Conservation (phyloP, 2,329 filamentous ascomycete species). For the Furcasterigmium sp. region DNA sequence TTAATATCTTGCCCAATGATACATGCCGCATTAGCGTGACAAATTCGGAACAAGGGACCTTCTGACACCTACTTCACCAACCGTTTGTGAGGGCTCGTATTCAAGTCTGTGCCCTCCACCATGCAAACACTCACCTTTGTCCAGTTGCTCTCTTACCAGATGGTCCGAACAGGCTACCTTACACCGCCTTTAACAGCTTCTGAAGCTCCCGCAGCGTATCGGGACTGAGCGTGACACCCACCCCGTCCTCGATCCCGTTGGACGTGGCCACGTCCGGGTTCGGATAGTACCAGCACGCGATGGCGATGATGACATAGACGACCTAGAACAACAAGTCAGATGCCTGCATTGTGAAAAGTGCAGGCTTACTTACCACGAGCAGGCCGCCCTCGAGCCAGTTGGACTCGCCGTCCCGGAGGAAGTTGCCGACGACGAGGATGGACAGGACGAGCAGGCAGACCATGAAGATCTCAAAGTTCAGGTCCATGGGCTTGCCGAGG, state of each 20-base stretch:
- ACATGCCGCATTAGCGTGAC: too few species aligned
- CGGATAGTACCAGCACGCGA: slow-evolving; percentile 39
- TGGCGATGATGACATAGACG: slow-evolving; percentile 38
- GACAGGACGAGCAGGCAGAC: slow-evolving; percentile 68
- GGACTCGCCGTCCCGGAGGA: slow-evolving; percentile 67
- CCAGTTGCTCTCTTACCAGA: too few species aligned
- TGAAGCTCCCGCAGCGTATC: slow-evolving; percentile 21
- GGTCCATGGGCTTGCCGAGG: slow-evolving; percentile 56
- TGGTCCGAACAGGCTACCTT: too few species aligned
- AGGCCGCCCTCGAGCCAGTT: slow-evolving; percentile 72
- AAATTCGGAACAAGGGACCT: too few species aligned
- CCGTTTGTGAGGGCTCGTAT: too few species aligned
- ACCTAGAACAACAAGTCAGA: slow-evolving; percentile 15
- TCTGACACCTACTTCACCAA: too few species aligned
- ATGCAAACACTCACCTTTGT: too few species aligned
- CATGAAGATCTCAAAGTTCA: slow-evolving; percentile 75
- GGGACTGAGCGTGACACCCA: slow-evolving; percentile 23
- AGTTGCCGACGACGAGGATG: slow-evolving; percentile 70
- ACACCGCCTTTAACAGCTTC: slow-evolving; percentile 17
- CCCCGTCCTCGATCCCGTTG: slow-evolving; percentile 19
- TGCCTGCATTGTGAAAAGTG: too few species aligned
- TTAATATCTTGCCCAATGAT: too few species aligned
- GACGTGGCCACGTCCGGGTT: slow-evolving; percentile 31
- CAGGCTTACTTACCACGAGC: slow-evolving; percentile 45
- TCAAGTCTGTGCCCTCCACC: too few species aligned